Evolutionary conservation across 2,329 filamentous ascomycete genomes (phyloP).

Genomic region (Talaromyces amestolkiae): DNA sequence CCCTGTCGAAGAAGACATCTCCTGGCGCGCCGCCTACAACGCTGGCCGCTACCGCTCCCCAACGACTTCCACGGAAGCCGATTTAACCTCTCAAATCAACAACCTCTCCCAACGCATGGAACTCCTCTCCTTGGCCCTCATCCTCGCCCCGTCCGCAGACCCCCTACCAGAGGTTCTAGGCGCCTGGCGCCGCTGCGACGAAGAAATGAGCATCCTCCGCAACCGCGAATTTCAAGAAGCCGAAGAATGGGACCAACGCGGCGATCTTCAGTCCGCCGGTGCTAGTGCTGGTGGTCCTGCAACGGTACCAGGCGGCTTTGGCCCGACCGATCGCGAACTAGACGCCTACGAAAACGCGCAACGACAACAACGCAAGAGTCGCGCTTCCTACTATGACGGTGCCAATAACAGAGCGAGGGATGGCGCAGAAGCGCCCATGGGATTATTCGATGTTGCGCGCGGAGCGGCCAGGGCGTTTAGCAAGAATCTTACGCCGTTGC

Average conservation of each 20-base stretch:
- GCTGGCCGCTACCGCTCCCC: constrained; percentile 56
- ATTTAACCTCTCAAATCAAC: constrained; percentile 47
- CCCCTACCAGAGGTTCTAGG: constrained; percentile 60
- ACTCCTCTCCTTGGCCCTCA: constrained; percentile 60
- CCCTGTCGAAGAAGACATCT: constrained; percentile 53
- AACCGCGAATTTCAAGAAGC: constrained; percentile 56
- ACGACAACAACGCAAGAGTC: constrained; percentile 34
- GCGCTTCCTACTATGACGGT: constrained; percentile 21
- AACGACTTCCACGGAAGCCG: constrained; percentile 26
- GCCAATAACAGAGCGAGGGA: neutral
- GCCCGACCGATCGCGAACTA: constrained; percentile 43
- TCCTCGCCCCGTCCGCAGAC: constrained; percentile 57
- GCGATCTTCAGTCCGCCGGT: constrained; percentile 38
- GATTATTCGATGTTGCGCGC: constrained; percentile 52
- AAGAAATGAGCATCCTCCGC: constrained; percentile 56
- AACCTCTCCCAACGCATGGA: constrained; percentile 64
- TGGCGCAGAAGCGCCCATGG: constrained; percentile 50
- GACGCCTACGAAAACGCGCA: constrained; percentile 46
- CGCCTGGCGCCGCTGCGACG: constrained; percentile 63
- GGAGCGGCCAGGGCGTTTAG: constrained; percentile 49
- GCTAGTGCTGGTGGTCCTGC: constrained; percentile 16
- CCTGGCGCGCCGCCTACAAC: constrained; percentile 63
- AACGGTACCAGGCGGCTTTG: constrained; percentile 45
- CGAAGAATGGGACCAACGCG: constrained; percentile 56
- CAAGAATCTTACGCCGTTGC: constrained; percentile 49